Percentiles rank a stretch among this genome's conserved stretches.
These are phyloP conservation scores for Medicago ruthenica DNA, from an alignment of 306 rosid genomes.

Conservation along the genomic window DNA sequence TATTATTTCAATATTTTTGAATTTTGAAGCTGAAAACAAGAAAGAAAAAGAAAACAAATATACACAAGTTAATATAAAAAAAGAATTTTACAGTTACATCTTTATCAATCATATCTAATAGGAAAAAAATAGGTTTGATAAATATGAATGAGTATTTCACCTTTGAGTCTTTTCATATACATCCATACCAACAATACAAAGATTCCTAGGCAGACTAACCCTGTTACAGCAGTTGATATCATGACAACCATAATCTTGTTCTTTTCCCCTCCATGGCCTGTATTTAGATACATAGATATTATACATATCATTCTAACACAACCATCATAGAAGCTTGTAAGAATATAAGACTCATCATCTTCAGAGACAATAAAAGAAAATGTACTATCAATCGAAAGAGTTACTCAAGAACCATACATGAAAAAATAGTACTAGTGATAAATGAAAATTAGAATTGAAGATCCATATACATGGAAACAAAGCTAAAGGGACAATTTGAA, in stretches of 20 bases:
- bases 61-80: conserved; percentile 18
- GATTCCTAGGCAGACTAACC: conserved; percentile 53
- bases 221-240: conserved; percentile 47
- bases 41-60: conserved; percentile 27
- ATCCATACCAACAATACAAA: conserved; percentile 53
- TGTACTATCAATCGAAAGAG: not conserved
- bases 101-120: conserved; percentile 6
- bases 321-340: too few species aligned
- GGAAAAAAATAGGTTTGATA: not conserved
- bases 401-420: conserved; percentile 28
- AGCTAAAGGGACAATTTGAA: not conserved
- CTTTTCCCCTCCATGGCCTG: conserved; percentile 51
- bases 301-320: too few species aligned
- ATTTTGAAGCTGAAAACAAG: conserved; percentile 41
- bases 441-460: conserved; percentile 1
- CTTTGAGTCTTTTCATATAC: conserved; percentile 59
- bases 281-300: conserved; percentile 11
- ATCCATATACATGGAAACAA: not conserved
- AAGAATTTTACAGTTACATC: too few species aligned
- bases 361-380: too few species aligned
- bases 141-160: conserved; percentile 45
- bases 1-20: conserved; percentile 44
- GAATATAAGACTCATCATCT: too few species aligned
- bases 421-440: not conserved
- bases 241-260: conserved; percentile 46